Conservation (phyloP, 306 rosid species). For the Pyrus communis region DNA sequence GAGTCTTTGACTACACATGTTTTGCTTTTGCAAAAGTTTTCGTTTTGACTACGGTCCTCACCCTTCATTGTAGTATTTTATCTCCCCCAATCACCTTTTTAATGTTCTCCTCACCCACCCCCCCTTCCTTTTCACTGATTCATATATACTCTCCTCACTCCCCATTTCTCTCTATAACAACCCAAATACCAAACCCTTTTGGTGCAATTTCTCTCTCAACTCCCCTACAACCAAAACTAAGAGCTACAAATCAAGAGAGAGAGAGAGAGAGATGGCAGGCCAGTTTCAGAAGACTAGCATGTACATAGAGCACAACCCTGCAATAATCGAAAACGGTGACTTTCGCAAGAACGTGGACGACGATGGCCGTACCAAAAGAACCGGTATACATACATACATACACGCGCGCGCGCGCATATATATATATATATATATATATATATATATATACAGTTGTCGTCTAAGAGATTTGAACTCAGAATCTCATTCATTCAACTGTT, state of each 20-base stretch:
- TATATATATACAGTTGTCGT: not conserved
- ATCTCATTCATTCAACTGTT: not conserved
- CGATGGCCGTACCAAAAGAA: slow-evolving; percentile 71
- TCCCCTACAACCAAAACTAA: not conserved
- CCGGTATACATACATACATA: slow-evolving; percentile 33
- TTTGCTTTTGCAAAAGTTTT: not conserved
- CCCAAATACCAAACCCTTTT: not conserved
- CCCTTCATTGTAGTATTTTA: slow-evolving; percentile 6
- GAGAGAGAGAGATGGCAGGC: slow-evolving; percentile 14
- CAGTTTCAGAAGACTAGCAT: slow-evolving; percentile 49
- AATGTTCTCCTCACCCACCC: not conserved
- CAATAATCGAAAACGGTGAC: slow-evolving; percentile 24
- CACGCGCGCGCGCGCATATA: too few species aligned
- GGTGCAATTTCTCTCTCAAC: not conserved
- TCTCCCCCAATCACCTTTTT: not conserved
- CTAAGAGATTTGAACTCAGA: not conserved
- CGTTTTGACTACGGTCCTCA: slow-evolving; percentile 31
- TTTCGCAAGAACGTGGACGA: slow-evolving; percentile 60
- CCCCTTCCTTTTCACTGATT: slow-evolving; percentile 2
- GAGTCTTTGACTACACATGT: not conserved
- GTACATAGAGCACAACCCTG: slow-evolving; percentile 56
- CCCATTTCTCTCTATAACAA: not conserved
- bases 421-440: too few species aligned
- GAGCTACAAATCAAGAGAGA: not conserved
- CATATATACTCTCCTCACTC: slow-evolving; percentile 4